Evolutionary conservation across 768 basidiomycete species (phyloP), one percentile per base, ranked within the genome.

Genomic region (Macrolepiota fuliginosa): DNA sequence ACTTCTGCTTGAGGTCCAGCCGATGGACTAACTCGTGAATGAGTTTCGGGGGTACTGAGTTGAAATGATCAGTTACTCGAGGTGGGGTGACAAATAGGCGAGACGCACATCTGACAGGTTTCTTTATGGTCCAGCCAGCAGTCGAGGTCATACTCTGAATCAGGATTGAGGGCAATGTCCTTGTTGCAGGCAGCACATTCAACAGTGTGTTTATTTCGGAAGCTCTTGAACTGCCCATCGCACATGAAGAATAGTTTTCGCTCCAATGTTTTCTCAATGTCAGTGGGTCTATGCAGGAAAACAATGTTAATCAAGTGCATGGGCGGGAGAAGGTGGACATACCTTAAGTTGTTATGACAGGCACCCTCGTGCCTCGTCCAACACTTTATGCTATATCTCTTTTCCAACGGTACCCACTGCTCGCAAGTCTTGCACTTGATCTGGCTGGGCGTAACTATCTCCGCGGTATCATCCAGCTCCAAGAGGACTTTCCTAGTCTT

Each of bases 51-150:
- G 49, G 47, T 47, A n/a, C 39, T 37, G 19, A 19, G 10, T 49
- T 5, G 39, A 36, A 3, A 17, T 55, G 12, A 11, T 40, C 17
- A 24, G 29, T 54, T n/a, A 45, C n/a, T 10, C 6, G 24, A 45
- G 6, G 22, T 54, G 56, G n/a, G 62, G 62, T 51, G 49, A 50
- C 50, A 29, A 52, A 42, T 47, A 42, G 29, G n/a, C 19, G 13
- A 32, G 32, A 54, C 67, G 56, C 50, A 71, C 72, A 68, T 68
- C 54, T 73, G 69, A 71, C 89, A 89, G 9, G 63, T 69, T 10
- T 66, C 62, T 70, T 90, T 90, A 67, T 91, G 89, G 45, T 79
- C 79, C 47, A 81, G 77, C 89, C 89, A 91, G 54, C 71, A 79
- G 13, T 79, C 75, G 52, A 89, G 70, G 63, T 85, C 82, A 64